These are phyloP conservation scores for Nakazawaea laoshanensis DNA, from an alignment of 805 yeast species.

Conservation along the genomic window DNA sequence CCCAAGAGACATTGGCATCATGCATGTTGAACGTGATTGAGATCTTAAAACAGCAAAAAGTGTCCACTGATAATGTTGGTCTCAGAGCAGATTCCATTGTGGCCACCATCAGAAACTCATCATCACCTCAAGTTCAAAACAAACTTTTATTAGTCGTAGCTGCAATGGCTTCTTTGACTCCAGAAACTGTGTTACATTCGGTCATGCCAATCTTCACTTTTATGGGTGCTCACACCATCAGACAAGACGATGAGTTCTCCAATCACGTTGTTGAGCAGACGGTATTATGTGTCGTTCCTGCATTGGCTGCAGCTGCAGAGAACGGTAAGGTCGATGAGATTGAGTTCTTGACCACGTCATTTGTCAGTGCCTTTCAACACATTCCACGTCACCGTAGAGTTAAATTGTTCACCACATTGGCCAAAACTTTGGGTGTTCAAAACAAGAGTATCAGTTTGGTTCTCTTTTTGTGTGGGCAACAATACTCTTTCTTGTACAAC, in stretches of 20 bases:
- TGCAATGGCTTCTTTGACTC: slow-evolving; percentile 78
- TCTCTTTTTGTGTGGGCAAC: slow-evolving; percentile 73
- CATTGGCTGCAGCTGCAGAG: slow-evolving; percentile 46
- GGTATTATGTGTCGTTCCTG: slow-evolving; percentile 83
- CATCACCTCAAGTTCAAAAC: slow-evolving; percentile 93
- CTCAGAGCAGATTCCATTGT: slow-evolving; percentile 88
- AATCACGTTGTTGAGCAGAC: slow-evolving; percentile 90
- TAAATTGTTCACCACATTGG: slow-evolving; percentile 68
- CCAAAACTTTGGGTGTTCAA: slow-evolving; percentile 63
- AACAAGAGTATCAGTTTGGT: slow-evolving; percentile 65
- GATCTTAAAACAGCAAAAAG: slow-evolving; percentile 34
- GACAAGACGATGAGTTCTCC: slow-evolving; percentile 95
- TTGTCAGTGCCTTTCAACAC: slow-evolving; percentile 90
- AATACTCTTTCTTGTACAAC: slow-evolving; percentile 46
- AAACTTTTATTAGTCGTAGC: slow-evolving; percentile 78
- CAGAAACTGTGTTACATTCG: slow-evolving; percentile 87
- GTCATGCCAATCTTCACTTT: slow-evolving; percentile 99
- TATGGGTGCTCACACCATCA: slow-evolving; percentile 96
- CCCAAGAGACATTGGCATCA: slow-evolving; percentile 84
- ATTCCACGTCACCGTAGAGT: slow-evolving; percentile 96
- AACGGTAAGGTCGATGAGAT: slow-evolving; percentile 49
- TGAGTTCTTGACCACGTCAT: slow-evolving; percentile 79
- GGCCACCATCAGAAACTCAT: slow-evolving; percentile 79
- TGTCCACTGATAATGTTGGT: slow-evolving; percentile 43
- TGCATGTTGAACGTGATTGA: slow-evolving; percentile 71